Evolutionary conservation across 2,329 filamentous ascomycete genomes (phyloP).

Genomic region (Colletotrichum cuscutae): DNA sequence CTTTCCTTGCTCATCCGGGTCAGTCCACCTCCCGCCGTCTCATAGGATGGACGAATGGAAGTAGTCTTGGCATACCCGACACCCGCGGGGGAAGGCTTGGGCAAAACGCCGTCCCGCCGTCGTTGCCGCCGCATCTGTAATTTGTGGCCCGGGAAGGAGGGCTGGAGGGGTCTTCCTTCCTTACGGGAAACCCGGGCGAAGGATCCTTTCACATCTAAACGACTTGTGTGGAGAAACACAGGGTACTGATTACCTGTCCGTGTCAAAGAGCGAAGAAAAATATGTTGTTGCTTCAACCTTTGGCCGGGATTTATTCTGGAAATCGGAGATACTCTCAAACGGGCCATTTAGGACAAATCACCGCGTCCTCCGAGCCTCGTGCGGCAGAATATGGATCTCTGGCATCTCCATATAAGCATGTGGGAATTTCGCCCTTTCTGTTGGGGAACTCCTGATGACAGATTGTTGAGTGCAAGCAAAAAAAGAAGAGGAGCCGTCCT

Average conservation of each 20-base stretch:
- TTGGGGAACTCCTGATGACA: constrained; percentile 24
- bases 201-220: neutral
- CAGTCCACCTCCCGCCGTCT: constrained; percentile 29
- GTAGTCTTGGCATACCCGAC: constrained; percentile 30
- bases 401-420: neutral
- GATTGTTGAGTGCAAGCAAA: constrained; percentile 21
- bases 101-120: constrained; percentile 6
- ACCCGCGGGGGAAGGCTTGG: constrained; percentile 14
- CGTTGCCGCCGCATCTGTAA: constrained; percentile 12
- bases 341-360: constrained; percentile 6
- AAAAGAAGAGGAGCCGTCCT: constrained; percentile 1
- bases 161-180: neutral
- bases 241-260: too few species aligned
- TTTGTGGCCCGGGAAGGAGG: neutral
- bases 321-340: constrained; percentile 1
- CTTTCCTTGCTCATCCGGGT: constrained; percentile 28
- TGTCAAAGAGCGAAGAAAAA: neutral
- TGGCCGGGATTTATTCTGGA: constrained; percentile 1
- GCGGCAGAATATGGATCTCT: constrained; percentile 5
- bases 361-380: constrained; percentile 23
- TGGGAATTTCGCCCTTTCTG: constrained; percentile 22
- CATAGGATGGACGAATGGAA: constrained; percentile 35
- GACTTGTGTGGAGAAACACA: neutral
- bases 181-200: constrained; percentile 13
- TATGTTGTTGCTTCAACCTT: neutral